Conservation (phyloP, 1,284 basidiomycete genomes). For the Cutaneotrichosporon sp. region DNA sequence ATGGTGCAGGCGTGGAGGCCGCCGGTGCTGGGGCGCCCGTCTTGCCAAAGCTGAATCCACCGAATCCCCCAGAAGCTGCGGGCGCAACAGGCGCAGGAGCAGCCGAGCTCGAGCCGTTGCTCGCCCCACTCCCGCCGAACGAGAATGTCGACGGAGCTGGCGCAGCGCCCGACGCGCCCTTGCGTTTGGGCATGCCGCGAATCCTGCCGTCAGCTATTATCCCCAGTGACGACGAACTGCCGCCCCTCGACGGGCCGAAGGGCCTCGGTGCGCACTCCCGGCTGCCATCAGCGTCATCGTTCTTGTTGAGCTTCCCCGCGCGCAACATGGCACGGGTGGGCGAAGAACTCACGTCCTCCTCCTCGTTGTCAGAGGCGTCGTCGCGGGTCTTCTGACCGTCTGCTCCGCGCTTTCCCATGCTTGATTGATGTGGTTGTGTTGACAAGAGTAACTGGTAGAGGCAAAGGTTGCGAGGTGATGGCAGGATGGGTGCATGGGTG, state of each 20-base stretch:
- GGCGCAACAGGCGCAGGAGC: constrained; percentile 9
- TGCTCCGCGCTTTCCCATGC: constrained; percentile 67
- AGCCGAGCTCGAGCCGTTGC: constrained; percentile 8
- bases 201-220: constrained; percentile 46
- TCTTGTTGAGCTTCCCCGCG: neutral
- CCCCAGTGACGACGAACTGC: constrained; percentile 31
- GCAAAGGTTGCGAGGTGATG: neutral
- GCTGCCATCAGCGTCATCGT: constrained; percentile 23
- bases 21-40: neutral
- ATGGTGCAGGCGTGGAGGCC: neutral
- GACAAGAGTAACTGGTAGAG: too few relatives aligned
- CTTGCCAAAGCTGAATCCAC: neutral
- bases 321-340: neutral
- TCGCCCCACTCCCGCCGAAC: constrained; percentile 12
- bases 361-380: constrained; percentile 48
- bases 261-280: constrained; percentile 35
- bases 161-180: constrained; percentile 30
- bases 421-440: constrained; percentile 4
- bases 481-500: neutral
- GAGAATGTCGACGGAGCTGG: constrained; percentile 13
- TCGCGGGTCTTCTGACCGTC: constrained; percentile 71
- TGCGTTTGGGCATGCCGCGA: constrained; percentile 52
- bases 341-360: constrained; percentile 51
- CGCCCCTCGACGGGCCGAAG: constrained; percentile 43
- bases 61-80: neutral